These are phyloP conservation scores for Knoxdaviesia capensis DNA, from an alignment of 2,329 filamentous ascomycete genomes.

Conservation along the genomic window DNA sequence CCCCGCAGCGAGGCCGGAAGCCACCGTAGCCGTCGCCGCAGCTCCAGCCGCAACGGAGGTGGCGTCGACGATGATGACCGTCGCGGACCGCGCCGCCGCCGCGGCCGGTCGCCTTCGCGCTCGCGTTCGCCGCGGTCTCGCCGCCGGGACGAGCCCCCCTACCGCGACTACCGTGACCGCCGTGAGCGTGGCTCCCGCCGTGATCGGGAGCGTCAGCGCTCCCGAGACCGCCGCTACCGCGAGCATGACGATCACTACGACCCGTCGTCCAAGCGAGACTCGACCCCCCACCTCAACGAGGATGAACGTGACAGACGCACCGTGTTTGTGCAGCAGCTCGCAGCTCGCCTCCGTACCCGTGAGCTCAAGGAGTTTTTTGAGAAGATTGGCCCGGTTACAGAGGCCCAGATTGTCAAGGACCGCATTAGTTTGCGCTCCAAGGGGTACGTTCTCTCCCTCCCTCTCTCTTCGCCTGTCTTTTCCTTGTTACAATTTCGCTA, in stretches of 20 bases:
- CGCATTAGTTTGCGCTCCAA: constrained; percentile 92
- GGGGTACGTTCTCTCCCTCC: constrained; percentile 41
- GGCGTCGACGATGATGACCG: constrained; percentile 39
- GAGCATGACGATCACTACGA: constrained; percentile 28
- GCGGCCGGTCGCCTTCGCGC: constrained; percentile 42
- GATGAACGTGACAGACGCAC: constrained; percentile 94
- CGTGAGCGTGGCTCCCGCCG: constrained; percentile 28
- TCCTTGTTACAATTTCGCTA: too few species aligned
- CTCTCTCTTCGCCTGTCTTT: background rate
- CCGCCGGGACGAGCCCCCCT: constrained; percentile 21
- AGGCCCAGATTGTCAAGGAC: constrained; percentile 97
- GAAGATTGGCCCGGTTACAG: constrained; percentile 82
- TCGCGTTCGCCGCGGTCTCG: constrained; percentile 50
- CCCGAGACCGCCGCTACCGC: constrained; percentile 31
- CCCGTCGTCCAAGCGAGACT: constrained; percentile 22
- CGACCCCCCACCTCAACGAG: constrained; percentile 61
- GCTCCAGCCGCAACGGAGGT: constrained; percentile 36
- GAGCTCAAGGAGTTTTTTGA: constrained; percentile 92
- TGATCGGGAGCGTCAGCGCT: constrained; percentile 10
- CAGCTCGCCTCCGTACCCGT: constrained; percentile 76
- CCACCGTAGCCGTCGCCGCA: constrained; percentile 64
- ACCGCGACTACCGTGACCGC: constrained; percentile 19
- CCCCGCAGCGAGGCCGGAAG: constrained; percentile 60
- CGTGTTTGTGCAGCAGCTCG: constrained; percentile 95
- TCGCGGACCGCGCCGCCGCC: constrained; percentile 41